A percentile compares a stretch with the other conserved stretches of the same genome.
Evolutionary conservation across 169 alveolate species (phyloP).

Genomic region (Fabrea salina): DNA sequence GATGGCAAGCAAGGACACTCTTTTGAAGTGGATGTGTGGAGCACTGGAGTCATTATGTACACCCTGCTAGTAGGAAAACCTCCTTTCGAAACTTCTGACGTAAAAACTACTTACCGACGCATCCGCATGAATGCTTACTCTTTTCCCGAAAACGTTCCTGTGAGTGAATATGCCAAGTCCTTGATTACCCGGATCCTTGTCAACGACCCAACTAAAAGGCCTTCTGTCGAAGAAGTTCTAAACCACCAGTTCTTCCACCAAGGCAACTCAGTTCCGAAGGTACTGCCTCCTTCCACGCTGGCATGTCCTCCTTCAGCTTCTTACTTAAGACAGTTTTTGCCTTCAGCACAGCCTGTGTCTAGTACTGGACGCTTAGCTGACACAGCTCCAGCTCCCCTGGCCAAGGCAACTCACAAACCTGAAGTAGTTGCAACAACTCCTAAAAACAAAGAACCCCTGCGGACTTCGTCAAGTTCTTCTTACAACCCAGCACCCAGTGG

Average conservation of each 20-base stretch:
- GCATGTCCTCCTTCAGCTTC: slow-evolving; percentile 80
- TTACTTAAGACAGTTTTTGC: slow-evolving; percentile 50
- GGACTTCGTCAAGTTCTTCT: neutral
- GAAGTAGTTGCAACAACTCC: neutral
- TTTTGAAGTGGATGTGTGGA: slow-evolving; percentile 82
- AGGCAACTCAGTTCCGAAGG: slow-evolving; percentile 58
- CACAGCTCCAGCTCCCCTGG: slow-evolving; percentile 1
- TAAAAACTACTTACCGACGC: slow-evolving; percentile 80
- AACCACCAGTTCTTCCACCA: slow-evolving; percentile 69
- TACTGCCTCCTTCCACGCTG: slow-evolving; percentile 63
- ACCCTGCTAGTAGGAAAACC: slow-evolving; percentile 79
- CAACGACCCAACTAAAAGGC: slow-evolving; percentile 71
- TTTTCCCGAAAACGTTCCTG: slow-evolving; percentile 64
- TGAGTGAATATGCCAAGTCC: slow-evolving; percentile 51
- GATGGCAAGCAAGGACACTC: slow-evolving; percentile 75
- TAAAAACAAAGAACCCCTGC: neutral
- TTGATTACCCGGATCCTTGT: slow-evolving; percentile 57
- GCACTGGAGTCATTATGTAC: slow-evolving; percentile 82
- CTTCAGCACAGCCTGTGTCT: neutral
- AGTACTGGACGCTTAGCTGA: slow-evolving; percentile 10
- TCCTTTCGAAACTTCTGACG: slow-evolving; percentile 83
- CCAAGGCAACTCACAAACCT: neutral
- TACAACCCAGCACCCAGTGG: slow-evolving; percentile 1
- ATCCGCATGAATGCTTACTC: slow-evolving; percentile 75
- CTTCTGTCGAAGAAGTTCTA: slow-evolving; percentile 62